Evolutionary conservation across 202 grass and related monocot species (phyloP), one percentile per base, ranked within the genome.

Genomic region (Alloteropsis angusta): DNA sequence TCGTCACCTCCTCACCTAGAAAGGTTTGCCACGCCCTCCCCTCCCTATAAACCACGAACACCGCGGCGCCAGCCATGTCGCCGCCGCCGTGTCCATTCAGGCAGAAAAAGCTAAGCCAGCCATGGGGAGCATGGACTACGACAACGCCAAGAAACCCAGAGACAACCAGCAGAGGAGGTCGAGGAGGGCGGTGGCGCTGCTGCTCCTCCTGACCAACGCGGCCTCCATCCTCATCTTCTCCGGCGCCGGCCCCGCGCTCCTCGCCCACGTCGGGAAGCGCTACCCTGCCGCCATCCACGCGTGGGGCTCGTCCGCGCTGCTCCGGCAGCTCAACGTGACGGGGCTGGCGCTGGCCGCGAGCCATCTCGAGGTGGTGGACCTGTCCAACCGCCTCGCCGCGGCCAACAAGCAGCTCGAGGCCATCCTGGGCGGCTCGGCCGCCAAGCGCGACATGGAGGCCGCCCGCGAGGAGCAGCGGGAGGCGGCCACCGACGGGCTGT

Each of bases 321-420:
- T 84, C 39, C 81, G 76, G 38, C 82, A 96, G 72, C 89, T 92
- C 43, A 89, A 96, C 37, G 52, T 36, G 9, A 92, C 92, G 30
- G 87, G 79, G 22, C 63, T 53, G 0, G 56, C 75, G 16, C 76
- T 96, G 10, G 46, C 76, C 4, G 35, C 21, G 6, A 79, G 54
- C 75, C 87, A 80, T 37, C 49, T 30, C 9, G 68, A 92, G 70
- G 74, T 86, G 22, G 39, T 53, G 13, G 77, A 66, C 48, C 92
- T 96, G 17, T 54, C 83, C 30, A 9, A 3, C 22, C 81, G 83
- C 32, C 75, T 94, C 49, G 34, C 32, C 53, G 74, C 60, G 17
- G 75, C 88, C 19, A 91, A 80, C 62, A 60, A 79, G 25, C 84
- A 78, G 14, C 72, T 94, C 12, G 76, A 87, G 60, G 72, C 81